These are phyloP conservation scores for Boletus sp. DNA, from an alignment of 768 basidiomycete genomes.

Conservation along the genomic window DNA sequence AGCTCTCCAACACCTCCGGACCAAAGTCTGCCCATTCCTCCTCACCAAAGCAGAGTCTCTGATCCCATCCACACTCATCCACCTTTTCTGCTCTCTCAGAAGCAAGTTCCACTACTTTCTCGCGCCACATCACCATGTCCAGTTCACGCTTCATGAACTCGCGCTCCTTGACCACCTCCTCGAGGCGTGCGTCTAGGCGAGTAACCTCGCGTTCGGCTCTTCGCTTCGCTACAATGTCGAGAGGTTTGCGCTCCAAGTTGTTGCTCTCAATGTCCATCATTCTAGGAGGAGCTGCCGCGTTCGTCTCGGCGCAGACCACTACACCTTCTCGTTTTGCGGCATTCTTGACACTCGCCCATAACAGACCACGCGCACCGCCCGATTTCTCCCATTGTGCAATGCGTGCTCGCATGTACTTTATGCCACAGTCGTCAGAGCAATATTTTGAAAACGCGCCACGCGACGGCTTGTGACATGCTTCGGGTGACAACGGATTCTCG, in stretches of 20 bases:
- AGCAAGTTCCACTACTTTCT: constrained; percentile 64
- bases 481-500: constrained; percentile 54
- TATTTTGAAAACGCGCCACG: constrained; percentile 86
- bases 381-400: constrained; percentile 60
- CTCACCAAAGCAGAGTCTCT: constrained; percentile 78
- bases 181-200: constrained; percentile 51
- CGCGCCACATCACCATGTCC: constrained; percentile 69
- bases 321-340: constrained; percentile 70
- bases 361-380: constrained; percentile 56
- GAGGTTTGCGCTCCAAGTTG: background rate
- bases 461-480: constrained; percentile 76
- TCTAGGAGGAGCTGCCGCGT: constrained; percentile 21
- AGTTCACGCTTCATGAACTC: constrained; percentile 66
- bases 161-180: constrained; percentile 54
- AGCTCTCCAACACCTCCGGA: constrained; percentile 63
- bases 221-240: constrained; percentile 38
- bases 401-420: constrained; percentile 64
- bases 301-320: constrained; percentile 45
- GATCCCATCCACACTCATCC: constrained; percentile 86
- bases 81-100: constrained; percentile 60
- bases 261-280: constrained; percentile 20
- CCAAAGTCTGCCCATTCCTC: constrained; percentile 74
- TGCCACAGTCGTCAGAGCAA: constrained; percentile 85
- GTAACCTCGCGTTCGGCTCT: constrained; percentile 56
- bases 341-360: constrained; percentile 74